phyloP scores from a whole-genome alignment of 202 grass and related monocot genomes.

The Eragrostis tef region DNA sequence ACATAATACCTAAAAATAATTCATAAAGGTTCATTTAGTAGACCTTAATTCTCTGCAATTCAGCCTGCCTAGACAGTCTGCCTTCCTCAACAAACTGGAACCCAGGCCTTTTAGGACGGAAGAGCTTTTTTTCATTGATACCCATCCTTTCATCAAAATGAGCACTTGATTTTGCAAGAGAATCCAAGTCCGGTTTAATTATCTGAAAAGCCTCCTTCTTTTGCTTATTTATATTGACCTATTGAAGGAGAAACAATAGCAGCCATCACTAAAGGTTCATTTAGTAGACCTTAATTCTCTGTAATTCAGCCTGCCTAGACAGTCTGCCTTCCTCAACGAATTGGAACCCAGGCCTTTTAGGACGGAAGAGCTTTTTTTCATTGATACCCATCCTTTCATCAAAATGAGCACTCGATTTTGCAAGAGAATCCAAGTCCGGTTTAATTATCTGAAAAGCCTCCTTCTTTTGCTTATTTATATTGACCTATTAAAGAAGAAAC shows the following conservation, averaged over 20 bases:
- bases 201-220: conserved; percentile 99
- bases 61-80: conserved; percentile 78
- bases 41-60: conserved; percentile 91
- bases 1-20: conserved; percentile 34
- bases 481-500: conserved; percentile 62
- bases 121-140: conserved; percentile 84
- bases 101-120: conserved; percentile 80
- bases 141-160: conserved; percentile 96
- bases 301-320: conserved; percentile 82
- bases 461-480: conserved; percentile 98
- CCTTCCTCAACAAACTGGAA: conserved; percentile 99
- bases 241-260: conserved; percentile 36
- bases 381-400: conserved; percentile 92
- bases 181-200: conserved; percentile 91
- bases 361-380: conserved; percentile 82
- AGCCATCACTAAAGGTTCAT: conserved; percentile 30
- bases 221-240: conserved; percentile 98
- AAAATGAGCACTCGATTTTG: conserved; percentile 79
- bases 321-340: conserved; percentile 93
- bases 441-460: conserved; percentile 97
- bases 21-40: not conserved
- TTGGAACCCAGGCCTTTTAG: conserved; percentile 84
- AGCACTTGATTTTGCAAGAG: conserved; percentile 68
- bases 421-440: conserved; percentile 86
- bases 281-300: conserved; percentile 75